Conservation (phyloP, 805 yeast genomes). For the Blastobotrys parvus region DNA sequence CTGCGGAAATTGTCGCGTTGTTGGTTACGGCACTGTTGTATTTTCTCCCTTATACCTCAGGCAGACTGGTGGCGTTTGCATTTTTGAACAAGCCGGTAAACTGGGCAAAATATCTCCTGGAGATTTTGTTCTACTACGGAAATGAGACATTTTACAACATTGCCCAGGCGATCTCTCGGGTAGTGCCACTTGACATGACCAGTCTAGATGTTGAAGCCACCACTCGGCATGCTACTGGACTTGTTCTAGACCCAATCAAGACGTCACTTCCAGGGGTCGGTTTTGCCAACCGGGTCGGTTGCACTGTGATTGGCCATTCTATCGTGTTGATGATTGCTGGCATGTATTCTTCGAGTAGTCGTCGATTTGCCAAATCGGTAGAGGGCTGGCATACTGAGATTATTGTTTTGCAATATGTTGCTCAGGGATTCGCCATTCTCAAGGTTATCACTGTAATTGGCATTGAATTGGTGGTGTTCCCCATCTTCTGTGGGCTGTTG, state of each 20-base stretch:
- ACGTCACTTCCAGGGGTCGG: constrained; percentile 5
- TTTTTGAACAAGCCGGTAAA: not conserved
- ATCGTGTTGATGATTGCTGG: constrained; percentile 1
- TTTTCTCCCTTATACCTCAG: constrained; percentile 21
- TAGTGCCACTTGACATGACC: not conserved
- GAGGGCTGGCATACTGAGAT: constrained; percentile 4
- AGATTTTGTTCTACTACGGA: not conserved
- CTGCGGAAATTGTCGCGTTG: constrained; percentile 15
- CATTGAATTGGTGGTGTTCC: constrained; percentile 78
- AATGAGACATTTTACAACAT: constrained; percentile 1
- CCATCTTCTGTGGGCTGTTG: constrained; percentile 75
- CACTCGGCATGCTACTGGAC: not conserved
- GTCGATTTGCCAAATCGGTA: constrained; percentile 8
- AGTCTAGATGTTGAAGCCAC: not conserved
- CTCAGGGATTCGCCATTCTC: constrained; percentile 38
- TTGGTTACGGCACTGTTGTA: constrained; percentile 12
- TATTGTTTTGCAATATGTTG: constrained; percentile 12
- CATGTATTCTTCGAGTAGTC: constrained; percentile 5
- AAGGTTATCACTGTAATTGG: constrained; percentile 71
- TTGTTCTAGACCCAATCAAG: not conserved
- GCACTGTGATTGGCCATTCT: constrained; percentile 10
- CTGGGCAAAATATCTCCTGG: not conserved
- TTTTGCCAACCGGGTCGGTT: constrained; percentile 5
- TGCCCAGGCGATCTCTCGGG: not conserved
- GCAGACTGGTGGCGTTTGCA: constrained; percentile 12